These are phyloP conservation scores for Myxozyma melibiosi DNA, from an alignment of 805 yeast genomes.

Conservation along the genomic window DNA sequence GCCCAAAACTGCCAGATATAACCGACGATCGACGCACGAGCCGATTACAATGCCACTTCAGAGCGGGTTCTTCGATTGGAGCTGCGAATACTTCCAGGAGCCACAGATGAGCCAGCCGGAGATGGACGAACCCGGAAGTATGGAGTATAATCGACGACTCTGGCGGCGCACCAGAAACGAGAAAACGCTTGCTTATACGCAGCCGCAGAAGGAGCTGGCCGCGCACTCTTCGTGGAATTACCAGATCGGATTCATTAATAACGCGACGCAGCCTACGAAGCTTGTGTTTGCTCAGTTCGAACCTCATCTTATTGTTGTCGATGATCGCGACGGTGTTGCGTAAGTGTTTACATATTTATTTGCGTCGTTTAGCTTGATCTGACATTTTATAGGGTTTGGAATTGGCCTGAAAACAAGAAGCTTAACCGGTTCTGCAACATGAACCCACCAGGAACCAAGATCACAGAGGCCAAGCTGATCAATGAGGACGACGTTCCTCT, in stretches of 20 bases:
- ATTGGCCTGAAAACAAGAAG: constrained; percentile 68
- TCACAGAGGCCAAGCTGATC: constrained; percentile 80
- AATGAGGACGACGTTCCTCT: constrained; percentile 93
- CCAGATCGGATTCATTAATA: constrained; percentile 59
- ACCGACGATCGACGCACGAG: constrained; percentile 32
- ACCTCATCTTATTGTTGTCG: constrained; percentile 73
- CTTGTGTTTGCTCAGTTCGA: constrained; percentile 89
- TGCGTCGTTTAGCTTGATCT: background rate
- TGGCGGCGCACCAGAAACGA: constrained; percentile 95
- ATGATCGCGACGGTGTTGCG: constrained; percentile 78
- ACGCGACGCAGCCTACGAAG: constrained; percentile 76
- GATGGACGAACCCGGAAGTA: constrained; percentile 88
- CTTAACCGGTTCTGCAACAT: constrained; percentile 76
- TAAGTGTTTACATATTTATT: background rate
- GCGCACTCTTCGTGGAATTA: constrained; percentile 84
- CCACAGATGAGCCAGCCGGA: constrained; percentile 89
- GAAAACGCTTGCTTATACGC: constrained; percentile 81
- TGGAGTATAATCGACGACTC: constrained; percentile 73
- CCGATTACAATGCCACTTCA: constrained; percentile 40
- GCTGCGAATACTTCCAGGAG: constrained; percentile 89
- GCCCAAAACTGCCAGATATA: constrained; percentile 41
- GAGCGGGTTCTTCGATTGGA: constrained; percentile 47
- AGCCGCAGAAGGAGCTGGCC: constrained; percentile 82
- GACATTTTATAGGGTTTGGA: constrained; percentile 58
- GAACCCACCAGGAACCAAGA: constrained; percentile 83